Base-by-base conservation (phyloP, 257 asterid species). In the Linaria vulgaris region DNA sequence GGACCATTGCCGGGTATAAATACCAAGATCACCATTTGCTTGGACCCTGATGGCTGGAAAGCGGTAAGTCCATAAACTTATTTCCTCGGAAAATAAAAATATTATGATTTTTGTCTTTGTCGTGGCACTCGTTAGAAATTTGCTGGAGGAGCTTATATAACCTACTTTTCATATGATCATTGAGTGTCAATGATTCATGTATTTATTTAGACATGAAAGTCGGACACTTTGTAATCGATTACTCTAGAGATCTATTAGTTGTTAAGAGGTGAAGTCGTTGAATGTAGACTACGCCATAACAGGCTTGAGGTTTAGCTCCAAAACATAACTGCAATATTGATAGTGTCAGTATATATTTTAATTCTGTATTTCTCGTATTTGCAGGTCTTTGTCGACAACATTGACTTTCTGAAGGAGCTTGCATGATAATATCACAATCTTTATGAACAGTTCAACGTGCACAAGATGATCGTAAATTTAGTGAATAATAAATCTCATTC, bases 31-130 rank as follows among this genome's bases (percentile, higher is more conserved):
- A 76, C 87, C 15, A 82, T 82, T 10, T 83, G 88, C 79, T 69
- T 83, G 39, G 95, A 86, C 69, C 95, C 91, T 65, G 95, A 83
- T 76, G 95, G 95, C 63, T 86, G 95, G 88, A 83, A 83, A 56
- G 64, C 86, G 82, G 91, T 83, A 86, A 25, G 64, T 21, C 34
- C 13, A 12, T 41, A 19, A 22, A 20, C 22, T 38, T 17, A 6
- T 31, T 31, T 34, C n/a, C 13, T 16, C 15, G 9, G 27, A 59
- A 19, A 1, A 19, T 24, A 59, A 45, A 12, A 16, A 7, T 20
- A 14, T 31, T 9, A 1, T 56, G 7, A n/a, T 41, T n/a, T 24
- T n/a, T 56, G 10, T 34, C 13, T 16, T 12, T 6, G 9, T 17
- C 27, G 37, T 19, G 17, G 16, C 25, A 17, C 27, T 15, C 49